Conservation (phyloP, 768 basidiomycete genomes). For the Xerocomus spinulosus region DNA sequence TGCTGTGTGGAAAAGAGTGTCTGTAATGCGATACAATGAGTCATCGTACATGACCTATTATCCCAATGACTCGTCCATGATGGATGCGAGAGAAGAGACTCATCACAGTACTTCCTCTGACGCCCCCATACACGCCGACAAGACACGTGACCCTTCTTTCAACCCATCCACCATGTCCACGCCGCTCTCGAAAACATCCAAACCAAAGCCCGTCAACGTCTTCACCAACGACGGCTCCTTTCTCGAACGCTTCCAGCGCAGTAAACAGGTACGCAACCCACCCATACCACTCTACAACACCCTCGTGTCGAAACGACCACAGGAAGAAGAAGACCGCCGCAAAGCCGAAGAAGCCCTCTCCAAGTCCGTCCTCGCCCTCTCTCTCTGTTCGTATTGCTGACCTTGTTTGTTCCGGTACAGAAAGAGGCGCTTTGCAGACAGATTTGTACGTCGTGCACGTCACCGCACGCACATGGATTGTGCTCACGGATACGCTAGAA, state of each 20-base stretch:
- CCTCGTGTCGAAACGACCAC: neutral
- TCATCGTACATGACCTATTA: no score
- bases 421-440: conserved; percentile 55
- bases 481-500: conserved; percentile 34
- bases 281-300: neutral
- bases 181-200: conserved; percentile 17
- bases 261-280: conserved; percentile 42
- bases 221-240: conserved; percentile 71
- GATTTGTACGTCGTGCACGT: conserved; percentile 46
- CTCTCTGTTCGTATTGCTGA: neutral
- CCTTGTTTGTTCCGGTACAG: conserved; percentile 29
- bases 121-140: no score
- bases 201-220: conserved; percentile 50
- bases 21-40: no score
- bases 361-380: conserved; percentile 36
- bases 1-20: no score
- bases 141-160: conserved; percentile 2
- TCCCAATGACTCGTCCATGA: no score
- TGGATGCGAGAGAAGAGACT: no score
- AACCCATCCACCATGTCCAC: conserved; percentile 14
- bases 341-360: conserved; percentile 48
- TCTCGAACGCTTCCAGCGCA: conserved; percentile 57
- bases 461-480: neutral
- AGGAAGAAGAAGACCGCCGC: conserved; percentile 59
- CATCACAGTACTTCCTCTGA: no score